Evolutionary conservation across 306 rosid genomes (phyloP).

Genomic region (Medicago arabica): DNA sequence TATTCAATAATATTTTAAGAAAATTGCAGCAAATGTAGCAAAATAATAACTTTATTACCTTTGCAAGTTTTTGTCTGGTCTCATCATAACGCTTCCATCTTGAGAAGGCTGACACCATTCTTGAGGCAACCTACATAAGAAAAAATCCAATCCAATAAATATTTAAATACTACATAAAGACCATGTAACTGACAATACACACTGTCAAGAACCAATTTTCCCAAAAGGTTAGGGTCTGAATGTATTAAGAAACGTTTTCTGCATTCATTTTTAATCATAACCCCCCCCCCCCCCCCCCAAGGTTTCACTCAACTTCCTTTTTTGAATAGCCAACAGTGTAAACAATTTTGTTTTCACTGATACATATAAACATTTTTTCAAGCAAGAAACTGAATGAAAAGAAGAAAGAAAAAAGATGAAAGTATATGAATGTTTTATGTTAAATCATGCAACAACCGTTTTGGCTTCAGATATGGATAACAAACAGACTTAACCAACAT

Average conservation of each 20-base stretch:
- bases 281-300: not conserved
- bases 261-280: not conserved
- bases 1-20: slow-evolving; percentile 12
- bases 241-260: no score
- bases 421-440: no score
- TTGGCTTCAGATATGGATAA: not conserved
- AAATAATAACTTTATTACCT: slow-evolving; percentile 53
- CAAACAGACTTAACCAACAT: not conserved
- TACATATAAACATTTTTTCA: not conserved
- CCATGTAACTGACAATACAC: slow-evolving; percentile 20
- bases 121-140: slow-evolving; percentile 78
- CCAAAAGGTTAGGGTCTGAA: no score
- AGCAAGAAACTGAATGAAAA: not conserved
- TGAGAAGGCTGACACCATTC: slow-evolving; percentile 98
- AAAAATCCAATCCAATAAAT: slow-evolving; percentile 9
- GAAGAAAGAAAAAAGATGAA: not conserved
- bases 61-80: slow-evolving; percentile 80
- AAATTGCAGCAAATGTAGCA: not conserved
- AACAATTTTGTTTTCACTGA: not conserved
- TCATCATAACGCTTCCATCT: slow-evolving; percentile 94
- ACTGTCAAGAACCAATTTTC: not conserved
- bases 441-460: not conserved
- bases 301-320: not conserved
- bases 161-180: not conserved
- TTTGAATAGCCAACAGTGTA: not conserved